These are phyloP conservation scores for Panaeolus cyanescens DNA, from an alignment of 768 basidiomycete genomes.

Conservation along the genomic window DNA sequence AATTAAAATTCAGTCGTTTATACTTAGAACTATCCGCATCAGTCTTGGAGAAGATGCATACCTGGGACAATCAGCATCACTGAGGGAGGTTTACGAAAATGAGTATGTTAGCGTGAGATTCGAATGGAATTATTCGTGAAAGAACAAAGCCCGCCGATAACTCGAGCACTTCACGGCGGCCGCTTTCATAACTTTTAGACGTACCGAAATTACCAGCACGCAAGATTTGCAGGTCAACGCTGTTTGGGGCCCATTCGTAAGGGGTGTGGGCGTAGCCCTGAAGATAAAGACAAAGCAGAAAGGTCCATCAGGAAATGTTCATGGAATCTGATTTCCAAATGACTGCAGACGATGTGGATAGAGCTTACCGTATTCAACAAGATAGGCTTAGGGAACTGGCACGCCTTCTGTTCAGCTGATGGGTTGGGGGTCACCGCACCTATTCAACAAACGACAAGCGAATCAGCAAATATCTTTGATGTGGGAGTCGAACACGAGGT, in stretches of 20 bases:
- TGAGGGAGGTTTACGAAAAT: constrained; percentile 15
- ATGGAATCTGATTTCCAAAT: neutral
- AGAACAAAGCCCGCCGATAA: constrained; percentile 2
- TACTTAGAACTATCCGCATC: neutral
- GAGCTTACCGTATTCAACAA: constrained; percentile 66
- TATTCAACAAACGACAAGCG: constrained; percentile 22
- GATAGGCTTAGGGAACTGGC: constrained; percentile 80
- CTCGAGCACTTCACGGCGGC: neutral
- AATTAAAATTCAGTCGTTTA: constrained; percentile 6
- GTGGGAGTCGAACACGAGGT: constrained; percentile 6
- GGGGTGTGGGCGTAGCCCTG: constrained; percentile 68
- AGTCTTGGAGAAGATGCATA: constrained; percentile 15
- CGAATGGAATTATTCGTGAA: neutral
- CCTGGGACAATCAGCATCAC: constrained; percentile 77
- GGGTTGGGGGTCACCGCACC: constrained; percentile 69
- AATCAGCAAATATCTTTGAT: constrained; percentile 8
- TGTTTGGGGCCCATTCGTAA: constrained; percentile 75
- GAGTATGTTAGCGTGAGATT: neutral
- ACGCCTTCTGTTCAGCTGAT: constrained; percentile 59
- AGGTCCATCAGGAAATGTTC: neutral
- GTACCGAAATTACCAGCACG: constrained; percentile 70
- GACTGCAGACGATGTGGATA: constrained; percentile 4
- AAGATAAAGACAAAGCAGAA: constrained; percentile 10
- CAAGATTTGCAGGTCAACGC: constrained; percentile 76
- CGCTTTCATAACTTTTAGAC: constrained; percentile 14